A percentile compares a stretch with the other conserved stretches of the same genome.
phyloP scores from a whole-genome alignment of 768 basidiomycete species.

The Leucocoprinus leucothites region DNA sequence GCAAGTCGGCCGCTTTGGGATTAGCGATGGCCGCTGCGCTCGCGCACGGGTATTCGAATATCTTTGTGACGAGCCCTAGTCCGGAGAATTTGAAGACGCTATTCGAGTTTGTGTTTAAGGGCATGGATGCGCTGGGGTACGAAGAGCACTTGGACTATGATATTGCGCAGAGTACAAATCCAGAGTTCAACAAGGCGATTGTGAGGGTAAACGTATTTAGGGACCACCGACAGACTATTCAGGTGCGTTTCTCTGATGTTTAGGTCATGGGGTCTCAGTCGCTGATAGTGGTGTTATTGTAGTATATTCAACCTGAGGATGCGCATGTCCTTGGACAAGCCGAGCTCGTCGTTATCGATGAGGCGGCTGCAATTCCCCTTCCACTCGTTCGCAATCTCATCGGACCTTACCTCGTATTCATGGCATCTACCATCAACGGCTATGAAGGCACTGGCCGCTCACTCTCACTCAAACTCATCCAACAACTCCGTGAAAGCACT shows the following conservation, averaged over 20 bases:
- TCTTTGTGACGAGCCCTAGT: constrained; percentile 96
- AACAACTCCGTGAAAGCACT: constrained; percentile 92
- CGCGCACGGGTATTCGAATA: constrained; percentile 92
- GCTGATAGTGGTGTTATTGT: neutral
- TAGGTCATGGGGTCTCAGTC: neutral
- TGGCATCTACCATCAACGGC: constrained; percentile 99
- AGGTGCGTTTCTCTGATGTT: constrained; percentile 47
- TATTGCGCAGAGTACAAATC: constrained; percentile 91
- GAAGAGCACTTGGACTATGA: constrained; percentile 99
- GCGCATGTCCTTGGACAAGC: constrained; percentile 97
- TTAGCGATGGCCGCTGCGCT: constrained; percentile 91
- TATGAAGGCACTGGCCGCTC: constrained; percentile 99
- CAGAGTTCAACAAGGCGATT: constrained; percentile 92
- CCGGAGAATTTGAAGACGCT: constrained; percentile 97
- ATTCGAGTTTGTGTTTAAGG: constrained; percentile 98
- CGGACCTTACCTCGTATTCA: constrained; percentile 95
- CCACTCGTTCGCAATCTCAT: constrained; percentile 94
- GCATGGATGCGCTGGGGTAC: constrained; percentile 89
- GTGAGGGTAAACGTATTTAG: constrained; percentile 94
- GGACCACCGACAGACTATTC: constrained; percentile 93
- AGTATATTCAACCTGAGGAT: constrained; percentile 99
- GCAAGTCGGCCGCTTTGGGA: constrained; percentile 96
- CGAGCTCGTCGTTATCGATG: constrained; percentile 96
- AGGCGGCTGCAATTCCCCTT: constrained; percentile 96
- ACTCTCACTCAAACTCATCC: constrained; percentile 94